Base-by-base conservation (phyloP, 257 asterid genomes). In the Solanum pinnatisectum region DNA sequence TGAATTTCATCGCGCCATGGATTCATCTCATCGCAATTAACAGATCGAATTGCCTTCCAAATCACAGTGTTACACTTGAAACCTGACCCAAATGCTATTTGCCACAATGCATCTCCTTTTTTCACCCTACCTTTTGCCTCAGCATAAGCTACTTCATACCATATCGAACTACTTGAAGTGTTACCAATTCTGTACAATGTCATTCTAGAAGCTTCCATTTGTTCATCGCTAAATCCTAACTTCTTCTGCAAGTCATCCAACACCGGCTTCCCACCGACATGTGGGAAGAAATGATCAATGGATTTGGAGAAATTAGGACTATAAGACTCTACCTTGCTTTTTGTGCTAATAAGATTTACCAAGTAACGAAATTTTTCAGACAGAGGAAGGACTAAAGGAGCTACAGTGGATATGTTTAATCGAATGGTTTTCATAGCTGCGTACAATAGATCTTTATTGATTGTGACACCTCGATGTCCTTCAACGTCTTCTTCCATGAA, bases 141-240 rank as follows among this genome's bases (percentile, higher is more conserved):
- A 1, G 90, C 86, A n/a, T 90, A 92, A 4, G 93, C 94, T 22
- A 92, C 59, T 25, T 83, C 87, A 33, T 92, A 91, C 94, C 93
- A 92, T n/a, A 92, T 44, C 11, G 94, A 92, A 40, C 91, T 91
- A 46, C 91, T 92, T 2, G 93, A 92, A 71, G 93, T 90, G 86
- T 91, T 92, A 10, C 94, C 93, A 32, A 89, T 90, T 60, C 92
- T 88, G 35, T 91, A 91, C 9, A 92, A 68, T 0, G 93, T 88
- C 94, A 92, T 92, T 89, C 93, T 87, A 1, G 93, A 91, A 36
- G 94, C 92, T 87, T 92, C 91, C 92, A 92, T 89, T 32, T 91
- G 86, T 88, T 82, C 89, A 8, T 89, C 86, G 2, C 87, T 88
- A 27, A 92, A 90, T 39, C 86, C 84, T 1, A 92, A 87, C 12